Evolutionary conservation across 352 stramenopile species (phyloP), one percentile per base, ranked within the genome.

Genomic region (Saprolegnia diclina): DNA sequence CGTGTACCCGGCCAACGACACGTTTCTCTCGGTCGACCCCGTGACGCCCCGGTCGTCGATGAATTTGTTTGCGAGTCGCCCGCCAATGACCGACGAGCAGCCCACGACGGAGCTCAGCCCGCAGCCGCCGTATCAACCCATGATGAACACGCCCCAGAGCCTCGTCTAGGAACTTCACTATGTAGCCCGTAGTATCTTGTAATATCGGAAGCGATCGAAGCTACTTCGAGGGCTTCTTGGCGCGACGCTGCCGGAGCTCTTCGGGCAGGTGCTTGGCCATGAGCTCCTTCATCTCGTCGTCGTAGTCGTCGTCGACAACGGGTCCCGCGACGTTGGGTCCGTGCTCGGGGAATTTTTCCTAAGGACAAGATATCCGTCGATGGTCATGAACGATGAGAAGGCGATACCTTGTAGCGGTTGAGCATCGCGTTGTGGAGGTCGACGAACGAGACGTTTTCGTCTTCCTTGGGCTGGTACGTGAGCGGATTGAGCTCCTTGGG

Each of bases 281-380:
- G 6, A 66, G 40, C 10, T 40, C 57, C 40, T 66, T 66, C 57
- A 66, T 66, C 26, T 66, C 57, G 24, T 66, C 57, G 42, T 66
- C 57, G 57, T 66, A 66, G 16, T 66, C 57, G 57, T 66, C 57
- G 57, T 48, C 42, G 18, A 32, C 57, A 21, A 9, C 42, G 42
- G 42, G 13, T 3, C 42, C 42, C n/a, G 57, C n/a, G 5, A 22
- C 16, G 57, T 7, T 32, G 9, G 57, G 57, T 21, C 57, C 57
- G 21, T 66, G 57, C 9, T 66, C 32, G 18, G 57, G 57, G 38
- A 55, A 66, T n/a, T 66, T 66, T 22, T 53, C 5, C 57, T 66
- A 35, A 48, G 2, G 18, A 1, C 42, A 48, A 4, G 42, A 3
- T 10, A 48, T n/a, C 13, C 42, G 42, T 11, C 11, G 11, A n/a